Percentiles rank a stretch among this genome's conserved stretches.
phyloP scores from a whole-genome alignment of 1,284 basidiomycete species.

The Meripilus lineatus region DNA sequence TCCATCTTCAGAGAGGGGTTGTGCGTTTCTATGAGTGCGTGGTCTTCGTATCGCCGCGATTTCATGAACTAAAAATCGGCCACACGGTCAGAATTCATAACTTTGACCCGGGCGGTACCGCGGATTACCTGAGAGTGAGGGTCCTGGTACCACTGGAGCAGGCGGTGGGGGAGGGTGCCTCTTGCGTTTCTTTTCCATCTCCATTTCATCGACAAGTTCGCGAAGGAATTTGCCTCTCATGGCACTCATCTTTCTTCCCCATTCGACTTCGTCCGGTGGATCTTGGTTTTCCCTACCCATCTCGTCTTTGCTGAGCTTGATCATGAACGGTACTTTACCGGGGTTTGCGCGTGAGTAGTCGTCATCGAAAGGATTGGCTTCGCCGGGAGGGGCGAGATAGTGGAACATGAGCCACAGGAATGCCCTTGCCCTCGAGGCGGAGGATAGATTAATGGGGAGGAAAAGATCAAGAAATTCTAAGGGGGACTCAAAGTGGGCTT shows the following conservation, averaged over 20 bases:
- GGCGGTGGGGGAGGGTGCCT: conserved; percentile 20
- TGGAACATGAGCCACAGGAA: conserved; percentile 57
- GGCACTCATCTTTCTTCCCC: conserved; percentile 35
- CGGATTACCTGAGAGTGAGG: conserved; percentile 21
- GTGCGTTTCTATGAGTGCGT: conserved; percentile 18
- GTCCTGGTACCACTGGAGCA: conserved; percentile 15
- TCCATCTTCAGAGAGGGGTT: conserved; percentile 21
- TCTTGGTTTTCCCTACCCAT: conserved; percentile 36
- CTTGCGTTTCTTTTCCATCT: conserved; percentile 27
- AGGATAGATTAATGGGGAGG: conserved; percentile 66
- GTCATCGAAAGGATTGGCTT: conserved; percentile 40
- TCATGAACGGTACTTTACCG: conserved; percentile 34
- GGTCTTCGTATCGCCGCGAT: conserved; percentile 22
- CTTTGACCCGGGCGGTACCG: too few species aligned
- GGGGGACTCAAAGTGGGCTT: conserved; percentile 67
- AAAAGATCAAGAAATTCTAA: conserved; percentile 82
- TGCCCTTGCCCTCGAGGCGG: conserved; percentile 63
- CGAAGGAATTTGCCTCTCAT: conserved; percentile 36
- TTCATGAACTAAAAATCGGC: conserved; percentile 20
- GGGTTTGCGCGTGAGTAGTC: conserved; percentile 33
- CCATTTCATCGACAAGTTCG: conserved; percentile 35
- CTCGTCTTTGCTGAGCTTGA: conserved; percentile 30
- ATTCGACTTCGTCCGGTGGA: conserved; percentile 36
- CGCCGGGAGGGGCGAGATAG: conserved; percentile 38
- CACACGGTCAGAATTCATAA: too few species aligned